These are phyloP conservation scores for Candida qinlingensis DNA, from an alignment of 805 yeast species.

Conservation along the genomic window DNA sequence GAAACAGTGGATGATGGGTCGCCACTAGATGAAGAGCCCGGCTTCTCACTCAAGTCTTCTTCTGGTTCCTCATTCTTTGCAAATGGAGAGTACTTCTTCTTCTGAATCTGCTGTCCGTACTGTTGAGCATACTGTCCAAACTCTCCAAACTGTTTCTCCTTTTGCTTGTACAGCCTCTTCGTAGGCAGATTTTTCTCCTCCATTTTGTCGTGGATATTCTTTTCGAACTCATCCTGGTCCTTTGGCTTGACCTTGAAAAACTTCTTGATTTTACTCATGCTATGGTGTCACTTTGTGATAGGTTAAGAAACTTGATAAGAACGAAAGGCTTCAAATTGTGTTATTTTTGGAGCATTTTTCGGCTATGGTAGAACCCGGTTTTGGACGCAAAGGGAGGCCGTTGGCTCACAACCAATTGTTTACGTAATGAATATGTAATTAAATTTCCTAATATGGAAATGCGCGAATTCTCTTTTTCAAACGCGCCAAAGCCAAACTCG, in stretches of 20 bases:
- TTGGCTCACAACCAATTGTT: constrained; percentile 33
- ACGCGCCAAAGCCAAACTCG: too few relatives aligned
- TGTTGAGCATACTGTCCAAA: constrained; percentile 44
- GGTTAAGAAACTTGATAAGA: too few relatives aligned
- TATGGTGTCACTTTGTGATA: too few relatives aligned
- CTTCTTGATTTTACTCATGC: constrained; percentile 28
- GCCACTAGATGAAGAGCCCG: not conserved
- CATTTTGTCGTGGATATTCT: constrained; percentile 36
- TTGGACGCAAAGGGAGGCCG: too few relatives aligned
- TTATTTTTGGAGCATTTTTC: too few relatives aligned
- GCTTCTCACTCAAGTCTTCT: constrained; percentile 1
- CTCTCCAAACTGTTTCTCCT: constrained; percentile 29
- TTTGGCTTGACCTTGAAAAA: constrained; percentile 42
- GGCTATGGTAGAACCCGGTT: too few relatives aligned
- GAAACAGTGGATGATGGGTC: not conserved
- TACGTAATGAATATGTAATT: not conserved
- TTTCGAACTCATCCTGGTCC: constrained; percentile 37
- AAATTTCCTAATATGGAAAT: not conserved
- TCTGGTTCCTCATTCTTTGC: constrained; percentile 29
- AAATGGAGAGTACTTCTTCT: constrained; percentile 34
- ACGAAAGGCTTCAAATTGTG: too few relatives aligned
- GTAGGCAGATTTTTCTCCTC: constrained; percentile 38
- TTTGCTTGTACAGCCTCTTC: constrained; percentile 27
- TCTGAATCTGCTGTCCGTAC: constrained; percentile 36
- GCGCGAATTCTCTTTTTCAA: not conserved